phyloP scores from a whole-genome alignment of 2,329 filamentous ascomycete genomes.

The Sphaerulina vaccinii region DNA sequence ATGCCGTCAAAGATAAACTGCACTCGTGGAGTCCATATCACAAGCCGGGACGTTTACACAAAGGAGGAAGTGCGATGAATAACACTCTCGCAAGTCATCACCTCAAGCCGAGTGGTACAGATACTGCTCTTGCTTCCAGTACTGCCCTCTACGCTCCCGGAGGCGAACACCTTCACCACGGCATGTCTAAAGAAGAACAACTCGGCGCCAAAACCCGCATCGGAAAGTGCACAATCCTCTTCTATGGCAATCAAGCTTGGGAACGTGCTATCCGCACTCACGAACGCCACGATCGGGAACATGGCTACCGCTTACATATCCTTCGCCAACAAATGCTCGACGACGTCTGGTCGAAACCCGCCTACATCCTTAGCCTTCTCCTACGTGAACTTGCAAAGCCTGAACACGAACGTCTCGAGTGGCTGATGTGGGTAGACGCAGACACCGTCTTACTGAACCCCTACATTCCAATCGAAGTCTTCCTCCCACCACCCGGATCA shows the following conservation, averaged over 20 bases:
- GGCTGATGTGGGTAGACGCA: constrained; percentile 48
- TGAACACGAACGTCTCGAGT: constrained; percentile 41
- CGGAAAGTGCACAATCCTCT: constrained; percentile 43
- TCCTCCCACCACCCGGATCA: constrained; percentile 38
- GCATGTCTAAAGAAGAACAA: constrained; percentile 29
- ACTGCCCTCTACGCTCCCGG: not conserved
- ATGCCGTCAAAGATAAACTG: constrained; percentile 36
- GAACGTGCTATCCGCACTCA: constrained; percentile 45
- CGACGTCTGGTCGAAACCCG: constrained; percentile 48
- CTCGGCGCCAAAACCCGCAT: constrained; percentile 37
- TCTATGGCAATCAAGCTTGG: constrained; percentile 42
- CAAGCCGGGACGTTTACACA: not conserved
- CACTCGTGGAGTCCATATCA: constrained; percentile 34
- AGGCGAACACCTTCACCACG: constrained; percentile 30
- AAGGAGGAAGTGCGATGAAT: not conserved
- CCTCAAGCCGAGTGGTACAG: not conserved
- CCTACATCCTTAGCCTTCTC: constrained; percentile 44
- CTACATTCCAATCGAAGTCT: constrained; percentile 42
- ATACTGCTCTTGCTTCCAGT: too few relatives aligned
- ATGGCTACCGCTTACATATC: constrained; percentile 45
- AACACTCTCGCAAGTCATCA: not conserved
- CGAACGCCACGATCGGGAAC: constrained; percentile 41
- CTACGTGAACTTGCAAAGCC: constrained; percentile 42
- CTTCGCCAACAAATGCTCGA: constrained; percentile 44
- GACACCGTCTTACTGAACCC: constrained; percentile 48